These are phyloP conservation scores for Mortierella sp. DNA, from an alignment of 371 early-diverging fungal species.

Conservation along the genomic window DNA sequence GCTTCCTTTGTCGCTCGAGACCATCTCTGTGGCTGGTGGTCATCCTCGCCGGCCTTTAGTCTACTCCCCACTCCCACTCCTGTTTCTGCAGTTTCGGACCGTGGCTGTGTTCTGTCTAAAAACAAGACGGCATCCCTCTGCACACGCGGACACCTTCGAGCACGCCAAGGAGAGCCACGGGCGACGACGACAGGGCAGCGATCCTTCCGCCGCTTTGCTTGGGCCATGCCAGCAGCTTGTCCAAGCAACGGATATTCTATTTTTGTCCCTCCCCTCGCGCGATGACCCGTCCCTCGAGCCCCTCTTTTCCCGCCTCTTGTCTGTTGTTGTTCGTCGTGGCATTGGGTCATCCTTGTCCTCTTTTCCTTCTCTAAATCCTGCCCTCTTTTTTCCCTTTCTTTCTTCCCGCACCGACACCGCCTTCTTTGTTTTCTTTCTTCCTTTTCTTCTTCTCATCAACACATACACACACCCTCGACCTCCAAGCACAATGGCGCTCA, in stretches of 20 bases:
- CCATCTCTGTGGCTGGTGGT: no score
- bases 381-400: not conserved
- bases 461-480: not conserved
- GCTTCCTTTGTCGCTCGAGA: not conserved
- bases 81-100: not conserved
- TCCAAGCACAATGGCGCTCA: slow-evolving; percentile 18
- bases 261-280: no score
- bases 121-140: not conserved
- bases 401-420: not conserved
- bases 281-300: no score
- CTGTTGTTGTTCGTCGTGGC: not conserved
- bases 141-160: no score
- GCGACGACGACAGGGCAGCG: not conserved
- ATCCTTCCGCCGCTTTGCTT: no score
- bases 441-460: not conserved
- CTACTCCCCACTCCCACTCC: no score
- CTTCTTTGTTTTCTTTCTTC: not conserved
- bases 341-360: no score
- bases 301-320: no score
- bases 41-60: no score
- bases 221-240: no score
- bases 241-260: no score
- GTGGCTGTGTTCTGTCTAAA: not conserved
- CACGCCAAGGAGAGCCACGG: no score
- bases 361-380: not conserved